Evolutionary conservation across 805 yeast species (phyloP).

Genomic region (Candida pseudofarinosa): DNA sequence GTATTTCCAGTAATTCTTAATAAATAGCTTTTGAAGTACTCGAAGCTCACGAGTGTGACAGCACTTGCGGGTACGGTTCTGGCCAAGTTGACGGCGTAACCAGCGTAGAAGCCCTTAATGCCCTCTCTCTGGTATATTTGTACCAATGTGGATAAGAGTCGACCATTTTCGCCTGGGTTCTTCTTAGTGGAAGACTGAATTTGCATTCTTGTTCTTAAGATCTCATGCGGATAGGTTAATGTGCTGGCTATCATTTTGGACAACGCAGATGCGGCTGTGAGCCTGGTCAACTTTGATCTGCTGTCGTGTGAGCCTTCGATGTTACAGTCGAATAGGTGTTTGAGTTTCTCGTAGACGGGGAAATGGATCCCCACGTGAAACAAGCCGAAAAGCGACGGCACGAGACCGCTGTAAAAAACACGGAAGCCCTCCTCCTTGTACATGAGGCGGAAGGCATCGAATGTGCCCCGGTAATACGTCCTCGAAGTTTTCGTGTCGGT

Average conservation of each 20-base stretch:
- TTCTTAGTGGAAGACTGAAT: slow-evolving; percentile 36
- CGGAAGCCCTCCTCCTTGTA: slow-evolving; percentile 70
- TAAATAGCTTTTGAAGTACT: slow-evolving; percentile 62
- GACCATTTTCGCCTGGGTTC: slow-evolving; percentile 9
- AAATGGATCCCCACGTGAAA: slow-evolving; percentile 94
- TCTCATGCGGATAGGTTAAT: slow-evolving; percentile 93
- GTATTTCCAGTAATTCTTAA: slow-evolving; percentile 26
- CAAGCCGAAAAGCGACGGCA: slow-evolving; percentile 87
- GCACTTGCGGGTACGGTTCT: slow-evolving; percentile 95
- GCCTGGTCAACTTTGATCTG: slow-evolving; percentile 22
- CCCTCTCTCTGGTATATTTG: slow-evolving; percentile 65
- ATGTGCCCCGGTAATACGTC: slow-evolving; percentile 64
- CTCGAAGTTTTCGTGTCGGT: slow-evolving; percentile 10
- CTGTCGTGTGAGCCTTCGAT: slow-evolving; percentile 4
- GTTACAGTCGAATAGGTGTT: slow-evolving; percentile 41
- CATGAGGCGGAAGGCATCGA: slow-evolving; percentile 82
- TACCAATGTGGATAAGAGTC: slow-evolving; percentile 28
- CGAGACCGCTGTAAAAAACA: slow-evolving; percentile 83
- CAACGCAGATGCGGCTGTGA: slow-evolving; percentile 60
- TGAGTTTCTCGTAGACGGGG: slow-evolving; percentile 85
- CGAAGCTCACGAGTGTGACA: slow-evolving; percentile 90
- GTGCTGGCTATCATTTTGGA: slow-evolving; percentile 88
- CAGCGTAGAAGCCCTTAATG: slow-evolving; percentile 78
- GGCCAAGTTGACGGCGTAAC: slow-evolving; percentile 78
- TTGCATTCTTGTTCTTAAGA: slow-evolving; percentile 87